phyloP scores from a whole-genome alignment of 1,139 yeast genomes.

The Suhomyces taliae region DNA sequence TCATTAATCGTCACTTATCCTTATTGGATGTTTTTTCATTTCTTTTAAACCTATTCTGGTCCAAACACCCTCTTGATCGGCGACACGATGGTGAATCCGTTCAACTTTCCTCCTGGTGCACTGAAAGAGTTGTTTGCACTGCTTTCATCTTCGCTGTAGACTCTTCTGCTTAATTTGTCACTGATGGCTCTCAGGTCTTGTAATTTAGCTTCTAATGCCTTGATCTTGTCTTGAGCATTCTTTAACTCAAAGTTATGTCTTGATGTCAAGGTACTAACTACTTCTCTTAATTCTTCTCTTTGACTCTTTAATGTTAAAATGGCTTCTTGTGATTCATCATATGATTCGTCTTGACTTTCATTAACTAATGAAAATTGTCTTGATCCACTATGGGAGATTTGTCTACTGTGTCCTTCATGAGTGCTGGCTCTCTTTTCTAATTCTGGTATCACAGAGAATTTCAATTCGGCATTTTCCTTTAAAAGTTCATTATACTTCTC shows the following conservation, averaged over 20 bases:
- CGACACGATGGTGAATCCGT: slow-evolving; percentile 44
- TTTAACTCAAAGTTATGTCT: slow-evolving; percentile 39
- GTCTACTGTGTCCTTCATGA: slow-evolving; percentile 2
- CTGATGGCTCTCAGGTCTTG: slow-evolving; percentile 35
- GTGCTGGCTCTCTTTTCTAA: slow-evolving; percentile 30
- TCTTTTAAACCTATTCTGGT: not conserved
- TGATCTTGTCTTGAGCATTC: slow-evolving; percentile 45
- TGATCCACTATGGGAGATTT: slow-evolving; percentile 15
- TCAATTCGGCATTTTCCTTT: slow-evolving; percentile 45
- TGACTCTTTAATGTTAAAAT: slow-evolving; percentile 46
- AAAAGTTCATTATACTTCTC: slow-evolving; percentile 41
- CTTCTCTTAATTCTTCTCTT: slow-evolving; percentile 60
- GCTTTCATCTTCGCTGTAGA: slow-evolving; percentile 4
- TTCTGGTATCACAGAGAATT: slow-evolving; percentile 41
- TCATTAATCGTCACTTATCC: too few species aligned
- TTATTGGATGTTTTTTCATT: not conserved
- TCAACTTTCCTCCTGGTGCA: slow-evolving; percentile 38
- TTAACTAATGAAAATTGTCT: slow-evolving; percentile 23
- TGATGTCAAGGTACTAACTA: slow-evolving; percentile 39
- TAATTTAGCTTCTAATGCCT: slow-evolving; percentile 39
- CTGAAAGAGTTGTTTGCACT: slow-evolving; percentile 2
- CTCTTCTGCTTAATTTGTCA: slow-evolving; percentile 34
- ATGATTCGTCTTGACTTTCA: slow-evolving; percentile 13
- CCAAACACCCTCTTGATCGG: slow-evolving; percentile 36
- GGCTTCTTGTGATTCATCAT: slow-evolving; percentile 29